Conservation (phyloP, 2,329 filamentous ascomycete species). For the Drechslerella dactyloides region DNA sequence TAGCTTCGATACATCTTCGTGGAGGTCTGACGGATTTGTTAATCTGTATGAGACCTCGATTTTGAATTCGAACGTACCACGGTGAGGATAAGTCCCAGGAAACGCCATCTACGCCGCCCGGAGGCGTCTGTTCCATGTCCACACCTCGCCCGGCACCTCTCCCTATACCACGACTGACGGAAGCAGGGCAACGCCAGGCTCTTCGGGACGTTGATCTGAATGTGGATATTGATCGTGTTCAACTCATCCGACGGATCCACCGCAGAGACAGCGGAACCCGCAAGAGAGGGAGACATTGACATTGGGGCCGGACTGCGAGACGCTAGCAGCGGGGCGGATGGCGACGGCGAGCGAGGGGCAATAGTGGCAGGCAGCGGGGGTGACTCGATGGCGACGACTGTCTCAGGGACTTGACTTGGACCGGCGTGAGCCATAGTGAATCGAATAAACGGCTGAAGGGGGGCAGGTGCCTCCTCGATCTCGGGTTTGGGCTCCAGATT, state of each 20-base stretch:
- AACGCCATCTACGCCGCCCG: neutral
- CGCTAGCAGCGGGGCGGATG: slow-evolving; percentile 14
- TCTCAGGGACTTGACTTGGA: neutral
- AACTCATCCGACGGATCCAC: slow-evolving; percentile 22
- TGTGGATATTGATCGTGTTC: slow-evolving; percentile 46
- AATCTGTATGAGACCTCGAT: no score
- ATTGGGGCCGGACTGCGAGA: neutral
- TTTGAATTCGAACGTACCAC: slow-evolving; percentile 17
- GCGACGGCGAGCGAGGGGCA: neutral
- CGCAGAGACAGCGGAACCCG: slow-evolving; percentile 2
- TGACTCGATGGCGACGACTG: neutral
- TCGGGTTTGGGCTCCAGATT: slow-evolving; percentile 16
- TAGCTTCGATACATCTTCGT: no score
- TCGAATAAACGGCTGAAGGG: neutral
- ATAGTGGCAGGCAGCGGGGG: neutral
- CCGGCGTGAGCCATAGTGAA: neutral
- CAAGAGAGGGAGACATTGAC: slow-evolving; percentile 1
- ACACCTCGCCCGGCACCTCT: neutral
- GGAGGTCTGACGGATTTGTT: no score
- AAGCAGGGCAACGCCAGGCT: slow-evolving; percentile 30
- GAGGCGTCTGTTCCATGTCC: slow-evolving; percentile 6
- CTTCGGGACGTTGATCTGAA: slow-evolving; percentile 40
- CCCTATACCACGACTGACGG: neutral
- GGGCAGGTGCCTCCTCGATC: neutral
- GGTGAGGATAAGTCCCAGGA: slow-evolving; percentile 21